Evolutionary conservation across 2,329 filamentous ascomycete genomes (phyloP).

Genomic region (Pseudopyrenochaeta lycopersici): DNA sequence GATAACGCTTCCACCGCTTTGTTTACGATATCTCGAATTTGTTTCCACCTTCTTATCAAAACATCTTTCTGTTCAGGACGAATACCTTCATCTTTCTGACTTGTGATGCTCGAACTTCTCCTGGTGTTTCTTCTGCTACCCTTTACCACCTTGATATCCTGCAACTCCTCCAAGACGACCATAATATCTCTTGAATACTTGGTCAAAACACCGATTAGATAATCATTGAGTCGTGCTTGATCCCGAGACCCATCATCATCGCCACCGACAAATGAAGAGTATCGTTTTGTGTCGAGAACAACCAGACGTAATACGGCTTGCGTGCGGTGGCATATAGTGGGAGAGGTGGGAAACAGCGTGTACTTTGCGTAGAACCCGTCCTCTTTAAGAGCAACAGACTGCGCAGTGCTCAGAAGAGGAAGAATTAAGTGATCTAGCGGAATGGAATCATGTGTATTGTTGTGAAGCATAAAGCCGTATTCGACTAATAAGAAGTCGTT

Average conservation of each 20-base stretch:
- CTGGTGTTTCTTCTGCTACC: not conserved
- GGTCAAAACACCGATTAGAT: constrained; percentile 42
- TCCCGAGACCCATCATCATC: constrained; percentile 46
- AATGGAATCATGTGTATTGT: constrained; percentile 51
- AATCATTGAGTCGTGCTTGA: constrained; percentile 48
- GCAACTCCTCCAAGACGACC: constrained; percentile 36
- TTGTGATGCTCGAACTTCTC: not conserved
- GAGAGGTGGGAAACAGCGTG: constrained; percentile 21
- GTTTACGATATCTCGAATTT: constrained; percentile 42
- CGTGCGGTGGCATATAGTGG: constrained; percentile 53
- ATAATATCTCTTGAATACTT: constrained; percentile 42
- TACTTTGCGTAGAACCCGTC: constrained; percentile 53
- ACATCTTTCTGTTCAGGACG: constrained; percentile 31
- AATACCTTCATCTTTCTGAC: not conserved
- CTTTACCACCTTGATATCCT: constrained; percentile 28
- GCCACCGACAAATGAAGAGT: constrained; percentile 41
- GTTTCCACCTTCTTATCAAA: constrained; percentile 47
- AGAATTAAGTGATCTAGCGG: constrained; percentile 54
- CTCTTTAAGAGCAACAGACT: constrained; percentile 50
- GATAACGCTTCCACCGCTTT: constrained; percentile 3
- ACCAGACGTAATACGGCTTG: constrained; percentile 54
- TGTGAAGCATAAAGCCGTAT: constrained; percentile 61
- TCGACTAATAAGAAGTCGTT: constrained; percentile 78
- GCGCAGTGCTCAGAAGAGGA: constrained; percentile 42
- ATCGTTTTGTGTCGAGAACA: constrained; percentile 37